Conservation (phyloP, 495 filamentous ascomycete genomes). For the Apiosordaria backusii region DNA sequence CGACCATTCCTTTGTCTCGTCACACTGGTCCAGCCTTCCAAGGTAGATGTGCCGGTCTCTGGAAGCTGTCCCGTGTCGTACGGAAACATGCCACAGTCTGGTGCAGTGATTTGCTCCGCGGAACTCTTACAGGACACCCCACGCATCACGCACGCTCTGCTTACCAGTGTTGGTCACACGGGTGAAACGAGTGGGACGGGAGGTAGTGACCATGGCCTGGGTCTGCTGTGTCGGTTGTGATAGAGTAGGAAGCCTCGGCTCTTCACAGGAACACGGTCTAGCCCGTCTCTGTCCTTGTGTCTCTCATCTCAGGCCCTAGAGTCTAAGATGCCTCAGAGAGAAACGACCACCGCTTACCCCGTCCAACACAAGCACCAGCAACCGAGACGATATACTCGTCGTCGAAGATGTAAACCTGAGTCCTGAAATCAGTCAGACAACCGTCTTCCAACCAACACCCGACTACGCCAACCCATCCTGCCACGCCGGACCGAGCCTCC, state of each 20-base stretch:
- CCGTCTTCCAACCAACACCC: background rate
- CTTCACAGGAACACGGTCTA: background rate
- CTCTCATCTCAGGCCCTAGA: background rate
- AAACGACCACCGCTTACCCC: background rate
- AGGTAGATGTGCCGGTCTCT: background rate
- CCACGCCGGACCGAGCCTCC: background rate
- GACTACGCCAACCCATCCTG: background rate
- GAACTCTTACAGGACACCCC: background rate
- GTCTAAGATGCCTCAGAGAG: background rate
- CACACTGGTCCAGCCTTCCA: background rate
- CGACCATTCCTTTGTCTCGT: background rate
- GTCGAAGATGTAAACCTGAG: too few relatives aligned
- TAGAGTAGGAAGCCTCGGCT: background rate
- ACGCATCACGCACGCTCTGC: background rate
- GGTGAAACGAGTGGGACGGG: too few relatives aligned
- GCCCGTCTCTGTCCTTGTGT: background rate
- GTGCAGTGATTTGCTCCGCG: background rate
- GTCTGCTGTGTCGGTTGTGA: background rate
- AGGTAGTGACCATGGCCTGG: too few relatives aligned
- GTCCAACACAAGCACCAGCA: background rate
- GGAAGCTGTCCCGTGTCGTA: background rate
- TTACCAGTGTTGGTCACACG: background rate
- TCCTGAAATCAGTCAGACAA: background rate
- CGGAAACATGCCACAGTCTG: background rate
- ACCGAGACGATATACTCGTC: background rate